Conservation (phyloP, 2,329 filamentous ascomycete genomes). For the Penicillium sclerotiorum region DNA sequence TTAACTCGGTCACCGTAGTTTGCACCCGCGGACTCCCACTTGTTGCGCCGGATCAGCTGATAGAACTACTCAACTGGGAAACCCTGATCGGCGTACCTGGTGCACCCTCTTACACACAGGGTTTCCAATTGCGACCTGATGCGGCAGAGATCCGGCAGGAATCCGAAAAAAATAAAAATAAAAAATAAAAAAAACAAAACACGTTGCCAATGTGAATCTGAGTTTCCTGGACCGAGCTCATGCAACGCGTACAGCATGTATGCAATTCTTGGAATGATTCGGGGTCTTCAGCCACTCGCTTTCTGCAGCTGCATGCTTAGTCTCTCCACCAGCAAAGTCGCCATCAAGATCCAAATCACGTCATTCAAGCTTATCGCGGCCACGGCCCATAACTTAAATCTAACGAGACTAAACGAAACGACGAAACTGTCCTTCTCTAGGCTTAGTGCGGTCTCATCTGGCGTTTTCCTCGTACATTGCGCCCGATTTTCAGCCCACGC, state of each 20-base stretch:
- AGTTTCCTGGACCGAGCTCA: too few species aligned
- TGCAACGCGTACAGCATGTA: not conserved
- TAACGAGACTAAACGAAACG: conserved; percentile 3
- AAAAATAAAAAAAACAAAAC: too few species aligned
- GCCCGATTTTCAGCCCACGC: not conserved
- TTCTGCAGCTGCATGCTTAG: not conserved
- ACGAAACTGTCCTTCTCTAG: not conserved
- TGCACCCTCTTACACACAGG: not conserved
- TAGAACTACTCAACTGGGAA: not conserved
- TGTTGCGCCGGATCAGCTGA: not conserved
- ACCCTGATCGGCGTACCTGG: conserved; percentile 1
- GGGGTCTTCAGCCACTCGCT: too few species aligned
- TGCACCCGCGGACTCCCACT: too few species aligned
- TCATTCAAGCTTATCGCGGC: conserved; percentile 33
- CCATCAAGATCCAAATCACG: conserved; percentile 38
- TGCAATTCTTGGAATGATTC: not conserved
- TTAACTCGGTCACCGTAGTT: too few species aligned
- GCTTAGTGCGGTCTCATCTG: not conserved
- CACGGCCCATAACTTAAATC: conserved; percentile 15
- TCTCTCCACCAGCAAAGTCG: conserved; percentile 13
- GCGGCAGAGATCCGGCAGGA: not conserved
- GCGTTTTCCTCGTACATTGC: not conserved
- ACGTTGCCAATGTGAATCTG: too few species aligned
- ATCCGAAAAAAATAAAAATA: not conserved
- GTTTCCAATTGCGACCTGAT: not conserved